Conservation (phyloP, 176 grass and related monocot species). For the Typha latifolia region DNA sequence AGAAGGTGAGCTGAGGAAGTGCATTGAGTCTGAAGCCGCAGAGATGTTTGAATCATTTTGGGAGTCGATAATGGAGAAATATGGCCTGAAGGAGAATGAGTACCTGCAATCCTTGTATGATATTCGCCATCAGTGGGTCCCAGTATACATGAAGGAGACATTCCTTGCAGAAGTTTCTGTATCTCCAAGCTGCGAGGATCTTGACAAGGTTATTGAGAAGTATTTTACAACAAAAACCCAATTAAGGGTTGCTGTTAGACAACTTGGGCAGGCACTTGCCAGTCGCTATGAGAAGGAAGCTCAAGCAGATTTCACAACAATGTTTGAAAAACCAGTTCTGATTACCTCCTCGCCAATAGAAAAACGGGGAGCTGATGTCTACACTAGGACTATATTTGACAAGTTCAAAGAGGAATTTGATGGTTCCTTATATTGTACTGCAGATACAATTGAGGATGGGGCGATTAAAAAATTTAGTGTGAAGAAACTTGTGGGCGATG, state of each 20-base stretch:
- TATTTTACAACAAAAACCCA: conserved; percentile 59
- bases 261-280: conserved; percentile 51
- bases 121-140: conserved; percentile 67
- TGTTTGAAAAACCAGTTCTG: conserved; percentile 46
- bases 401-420: conserved; percentile 82
- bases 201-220: conserved; percentile 59
- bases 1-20: conserved; percentile 53
- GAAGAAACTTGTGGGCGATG: conserved; percentile 31
- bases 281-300: conserved; percentile 48
- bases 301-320: conserved; percentile 68
- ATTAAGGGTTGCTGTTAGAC: conserved; percentile 40
- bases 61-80: conserved; percentile 38
- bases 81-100: conserved; percentile 53
- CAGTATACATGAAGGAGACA: conserved; percentile 49
- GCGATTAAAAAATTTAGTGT: conserved; percentile 37
- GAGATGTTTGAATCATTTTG: conserved; percentile 74
- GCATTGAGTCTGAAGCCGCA: conserved; percentile 53
- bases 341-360: conserved; percentile 79
- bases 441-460: conserved; percentile 67
- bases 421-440: conserved; percentile 74
- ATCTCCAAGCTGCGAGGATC: conserved; percentile 35
- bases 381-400: conserved; percentile 67
- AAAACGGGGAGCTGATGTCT: conserved; percentile 57
- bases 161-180: conserved; percentile 52
- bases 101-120: conserved; percentile 60